A percentile compares a stretch with the other conserved stretches of the same genome.
phyloP scores from a whole-genome alignment of 164 flowering plant species.

The Nymphaea thermarum region DNA sequence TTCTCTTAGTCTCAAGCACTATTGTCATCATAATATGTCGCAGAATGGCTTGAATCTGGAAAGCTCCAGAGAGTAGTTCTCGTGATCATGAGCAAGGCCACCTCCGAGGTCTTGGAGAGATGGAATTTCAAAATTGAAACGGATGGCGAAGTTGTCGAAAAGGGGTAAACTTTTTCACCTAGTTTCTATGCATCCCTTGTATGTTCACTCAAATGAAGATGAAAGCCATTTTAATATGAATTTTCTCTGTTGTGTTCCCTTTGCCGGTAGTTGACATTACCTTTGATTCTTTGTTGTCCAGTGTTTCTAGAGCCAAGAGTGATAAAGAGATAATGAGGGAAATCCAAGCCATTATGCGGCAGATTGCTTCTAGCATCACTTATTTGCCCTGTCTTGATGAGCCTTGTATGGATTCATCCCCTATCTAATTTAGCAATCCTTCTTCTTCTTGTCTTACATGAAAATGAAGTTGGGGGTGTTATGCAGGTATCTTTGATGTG shows the following conservation, averaged over 20 bases:
- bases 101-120: slow-evolving; percentile 78
- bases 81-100: slow-evolving; percentile 87
- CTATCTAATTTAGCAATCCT: neutral
- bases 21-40: slow-evolving; percentile 1
- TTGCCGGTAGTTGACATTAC: neutral
- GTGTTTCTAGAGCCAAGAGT: slow-evolving; percentile 91
- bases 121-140: slow-evolving; percentile 91
- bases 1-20: neutral
- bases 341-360: slow-evolving; percentile 94
- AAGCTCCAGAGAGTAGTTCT: slow-evolving; percentile 80
- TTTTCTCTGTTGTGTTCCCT: neutral
- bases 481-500: slow-evolving; percentile 88
- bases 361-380: slow-evolving; percentile 87
- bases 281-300: slow-evolving; percentile 15
- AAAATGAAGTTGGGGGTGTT: neutral
- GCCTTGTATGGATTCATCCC: slow-evolving; percentile 43
- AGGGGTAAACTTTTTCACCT: slow-evolving; percentile 35
- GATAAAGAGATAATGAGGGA: slow-evolving; percentile 99
- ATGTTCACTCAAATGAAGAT: neutral
- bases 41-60: slow-evolving; percentile 94
- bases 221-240: slow-evolving; percentile 1
- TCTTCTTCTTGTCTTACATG: slow-evolving; percentile 1
- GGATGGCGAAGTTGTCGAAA: slow-evolving; percentile 71
- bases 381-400: slow-evolving; percentile 96
- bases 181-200: neutral